Percentiles rank a stretch among this genome's conserved stretches.
Evolutionary conservation across 352 stramenopile species (phyloP).

Genomic region (Peronosclerospora sorghi): DNA sequence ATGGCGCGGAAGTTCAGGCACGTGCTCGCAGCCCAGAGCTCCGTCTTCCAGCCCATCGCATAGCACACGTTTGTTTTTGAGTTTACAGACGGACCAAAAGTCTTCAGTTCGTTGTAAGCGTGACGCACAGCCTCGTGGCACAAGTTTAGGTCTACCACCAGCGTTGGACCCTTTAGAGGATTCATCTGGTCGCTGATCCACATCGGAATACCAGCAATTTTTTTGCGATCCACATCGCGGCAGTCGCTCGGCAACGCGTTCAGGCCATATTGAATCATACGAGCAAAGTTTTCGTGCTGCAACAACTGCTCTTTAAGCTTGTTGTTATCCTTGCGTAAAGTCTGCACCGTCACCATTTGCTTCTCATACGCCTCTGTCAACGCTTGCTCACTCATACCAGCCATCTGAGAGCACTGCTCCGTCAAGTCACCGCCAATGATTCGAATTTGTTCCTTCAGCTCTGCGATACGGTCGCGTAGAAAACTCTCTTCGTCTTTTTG

Average conservation of each 20-base stretch:
- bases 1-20: conserved; percentile 67
- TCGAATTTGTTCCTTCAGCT: conserved; percentile 77
- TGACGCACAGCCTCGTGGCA: conserved; percentile 70
- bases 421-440: conserved; percentile 71
- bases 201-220: conserved; percentile 56
- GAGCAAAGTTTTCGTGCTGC: conserved; percentile 77
- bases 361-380: conserved; percentile 74
- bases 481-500: conserved; percentile 80
- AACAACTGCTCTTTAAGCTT: conserved; percentile 72
- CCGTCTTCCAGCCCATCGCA: conserved; percentile 78
- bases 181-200: conserved; percentile 80
- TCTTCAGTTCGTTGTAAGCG: conserved; percentile 71
- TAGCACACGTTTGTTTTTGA: conserved; percentile 81
- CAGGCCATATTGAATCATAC: conserved; percentile 77
- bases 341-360: conserved; percentile 73
- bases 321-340: conserved; percentile 74
- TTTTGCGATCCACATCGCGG: conserved; percentile 67
- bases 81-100: conserved; percentile 60
- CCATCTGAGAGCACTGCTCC: conserved; percentile 73
- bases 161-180: conserved; percentile 54
- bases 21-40: conserved; percentile 67
- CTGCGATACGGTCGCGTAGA: conserved; percentile 63
- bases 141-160: conserved; percentile 68
- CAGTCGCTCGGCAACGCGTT: conserved; percentile 69
- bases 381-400: conserved; percentile 69